These are phyloP conservation scores for Trypanosoma avium DNA, from an alignment of 208 protist species.

Conservation along the genomic window DNA sequence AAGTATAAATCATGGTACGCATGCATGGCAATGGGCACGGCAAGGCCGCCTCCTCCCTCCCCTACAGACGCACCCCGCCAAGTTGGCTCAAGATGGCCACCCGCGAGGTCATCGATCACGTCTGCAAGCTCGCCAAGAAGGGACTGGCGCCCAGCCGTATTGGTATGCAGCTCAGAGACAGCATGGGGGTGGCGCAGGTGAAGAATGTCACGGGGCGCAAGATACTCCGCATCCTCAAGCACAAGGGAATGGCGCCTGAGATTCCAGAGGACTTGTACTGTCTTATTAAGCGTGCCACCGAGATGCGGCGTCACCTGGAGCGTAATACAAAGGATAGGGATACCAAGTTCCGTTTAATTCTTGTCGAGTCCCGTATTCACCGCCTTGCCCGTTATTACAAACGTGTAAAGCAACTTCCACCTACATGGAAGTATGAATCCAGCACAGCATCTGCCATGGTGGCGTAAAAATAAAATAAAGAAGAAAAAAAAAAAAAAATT, in stretches of 20 bases:
- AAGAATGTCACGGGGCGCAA: slow-evolving; percentile 99
- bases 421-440: slow-evolving; percentile 90
- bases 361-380: slow-evolving; percentile 99
- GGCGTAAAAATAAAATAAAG: slow-evolving; percentile 58
- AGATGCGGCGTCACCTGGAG: slow-evolving; percentile 99
- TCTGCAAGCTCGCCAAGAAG: slow-evolving; percentile 99
- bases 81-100: slow-evolving; percentile 98
- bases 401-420: slow-evolving; percentile 84
- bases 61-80: slow-evolving; percentile 98
- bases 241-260: slow-evolving; percentile 98
- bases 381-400: slow-evolving; percentile 97
- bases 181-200: slow-evolving; percentile 98
- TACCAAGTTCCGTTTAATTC: slow-evolving; percentile 99
- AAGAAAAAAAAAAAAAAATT: too few species aligned
- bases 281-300: slow-evolving; percentile 99
- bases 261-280: slow-evolving; percentile 99
- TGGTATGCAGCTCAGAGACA: slow-evolving; percentile 99
- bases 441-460: slow-evolving; percentile 60
- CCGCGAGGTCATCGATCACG: slow-evolving; percentile 94
- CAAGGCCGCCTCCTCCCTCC: slow-evolving; percentile 96
- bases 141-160: slow-evolving; percentile 99
- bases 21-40: slow-evolving; percentile 99
- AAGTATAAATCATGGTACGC: slow-evolving; percentile 91
- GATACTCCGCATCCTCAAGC: slow-evolving; percentile 99
- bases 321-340: slow-evolving; percentile 98